phyloP scores from a whole-genome alignment of 202 grass and related monocot genomes.

The Panicum hallii region DNA sequence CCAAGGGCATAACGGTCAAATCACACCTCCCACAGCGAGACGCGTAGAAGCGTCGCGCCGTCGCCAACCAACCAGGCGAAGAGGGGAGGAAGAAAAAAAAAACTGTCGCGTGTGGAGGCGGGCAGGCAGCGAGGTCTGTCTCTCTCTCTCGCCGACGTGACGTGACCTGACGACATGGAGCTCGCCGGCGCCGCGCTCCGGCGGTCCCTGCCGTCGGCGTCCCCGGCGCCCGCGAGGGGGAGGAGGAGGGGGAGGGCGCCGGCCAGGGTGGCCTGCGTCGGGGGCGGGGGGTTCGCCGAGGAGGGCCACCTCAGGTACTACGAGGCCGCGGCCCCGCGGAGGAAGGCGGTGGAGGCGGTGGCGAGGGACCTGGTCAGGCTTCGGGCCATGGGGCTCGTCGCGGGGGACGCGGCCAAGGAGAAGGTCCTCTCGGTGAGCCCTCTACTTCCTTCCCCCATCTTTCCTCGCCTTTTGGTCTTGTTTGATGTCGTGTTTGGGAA shows the following conservation, averaged over 20 bases:
- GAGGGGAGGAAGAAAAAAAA: background rate
- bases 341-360: conserved; percentile 64
- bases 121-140: background rate
- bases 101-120: background rate
- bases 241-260: conserved; percentile 36
- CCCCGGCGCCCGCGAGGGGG: background rate
- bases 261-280: conserved; percentile 48
- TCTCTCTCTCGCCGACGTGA: conserved; percentile 10
- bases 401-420: conserved; percentile 53
- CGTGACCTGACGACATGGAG: conserved; percentile 54
- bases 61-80: background rate
- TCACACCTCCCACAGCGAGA: background rate
- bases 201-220: background rate
- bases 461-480: background rate
- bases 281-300: conserved; percentile 58
- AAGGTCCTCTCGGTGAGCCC: conserved; percentile 59
- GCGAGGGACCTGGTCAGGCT: conserved; percentile 60
- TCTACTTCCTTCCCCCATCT: background rate
- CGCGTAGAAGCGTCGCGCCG: background rate
- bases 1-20: conserved; percentile 20
- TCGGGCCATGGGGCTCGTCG: conserved; percentile 54
- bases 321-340: conserved; percentile 44
- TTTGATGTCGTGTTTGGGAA: background rate
- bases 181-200: conserved; percentile 55
- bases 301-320: conserved; percentile 69